phyloP scores from a whole-genome alignment of 495 filamentous ascomycete genomes.

The Aspergillus nanangensis region DNA sequence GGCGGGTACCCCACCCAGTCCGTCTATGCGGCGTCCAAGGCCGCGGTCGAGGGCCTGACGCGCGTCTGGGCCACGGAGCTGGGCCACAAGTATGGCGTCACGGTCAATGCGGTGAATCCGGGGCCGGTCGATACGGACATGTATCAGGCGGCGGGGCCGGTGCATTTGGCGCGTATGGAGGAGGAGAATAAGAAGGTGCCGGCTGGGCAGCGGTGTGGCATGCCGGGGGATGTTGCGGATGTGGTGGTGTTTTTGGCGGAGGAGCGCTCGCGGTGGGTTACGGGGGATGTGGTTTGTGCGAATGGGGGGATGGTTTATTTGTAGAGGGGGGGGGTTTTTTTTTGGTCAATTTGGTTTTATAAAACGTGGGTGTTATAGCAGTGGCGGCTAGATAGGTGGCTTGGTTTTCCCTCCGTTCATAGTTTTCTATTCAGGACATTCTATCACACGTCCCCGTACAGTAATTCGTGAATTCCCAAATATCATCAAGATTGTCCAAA shows the following conservation, averaged over 20 bases:
- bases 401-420: not conserved
- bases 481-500: too few relatives aligned
- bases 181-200: conserved; percentile 21
- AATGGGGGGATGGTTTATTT: conserved; percentile 36
- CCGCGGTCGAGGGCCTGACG: conserved; percentile 28
- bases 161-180: conserved; percentile 16
- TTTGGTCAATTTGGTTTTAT: too few relatives aligned
- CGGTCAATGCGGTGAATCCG: conserved; percentile 33
- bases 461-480: too few relatives aligned
- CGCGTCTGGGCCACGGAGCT: conserved; percentile 29
- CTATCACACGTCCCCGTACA: too few relatives aligned
- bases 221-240: conserved; percentile 41
- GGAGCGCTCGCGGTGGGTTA: conserved; percentile 49
- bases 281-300: conserved; percentile 42
- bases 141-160: conserved; percentile 15
- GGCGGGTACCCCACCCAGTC: conserved; percentile 17
- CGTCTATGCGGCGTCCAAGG: conserved; percentile 28
- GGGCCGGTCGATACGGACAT: conserved; percentile 37
- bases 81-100: conserved; percentile 26
- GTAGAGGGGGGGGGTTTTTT: not conserved
- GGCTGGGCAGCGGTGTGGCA: conserved; percentile 26
- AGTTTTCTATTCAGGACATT: not conserved
- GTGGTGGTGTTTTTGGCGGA: conserved; percentile 39
- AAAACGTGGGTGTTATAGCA: too few relatives aligned
- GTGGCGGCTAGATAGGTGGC: too few relatives aligned